Base-by-base conservation (phyloP, 345 rosid genomes). In the Melaleuca quinquenervia region DNA sequence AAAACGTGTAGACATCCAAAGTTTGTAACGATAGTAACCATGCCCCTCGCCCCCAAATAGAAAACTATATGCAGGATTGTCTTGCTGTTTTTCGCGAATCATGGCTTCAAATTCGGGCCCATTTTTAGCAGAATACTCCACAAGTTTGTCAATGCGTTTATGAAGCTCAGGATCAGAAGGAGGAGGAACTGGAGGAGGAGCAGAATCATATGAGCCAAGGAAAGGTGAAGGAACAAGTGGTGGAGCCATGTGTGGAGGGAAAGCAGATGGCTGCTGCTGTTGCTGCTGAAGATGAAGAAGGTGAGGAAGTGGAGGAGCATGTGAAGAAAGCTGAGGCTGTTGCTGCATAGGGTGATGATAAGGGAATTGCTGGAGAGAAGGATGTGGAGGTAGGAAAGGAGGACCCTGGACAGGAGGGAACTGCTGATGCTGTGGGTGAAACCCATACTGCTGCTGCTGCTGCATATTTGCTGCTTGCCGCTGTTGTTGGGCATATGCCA, bases 101-200 rank as follows among this genome's bases (percentile, higher is more conserved):
- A 96, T 94, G 87, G 93, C 94, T 91, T 97, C 99, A 87, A 97
- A 97, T 90, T 97, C 99, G 0, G 98, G 99, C 76, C 99, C 99
- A 75, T 96, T 97, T 92, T 96, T 97, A 26, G 92, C 90, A 14
- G 95, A 87, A 89, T 97, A 97, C 93, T 97, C 98, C 84, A 94
- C 96, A 87, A 96, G 98, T 87, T 97, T 97, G 85, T 97, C 99
- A n/a, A 97, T 97, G 52, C 98, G 94, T 87, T 97, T 96, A 84
- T 95, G 99, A 80, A 96, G 96, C 90, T 97, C 99, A 10, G 98
- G 98, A 83, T 97, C 99, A 80, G 98, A 89, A 15, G 99, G 98
- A n/a, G 98, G 92, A 75, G 95, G 91, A 86, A 91, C 91, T 13
- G 93, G 94, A 22, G 97, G 92, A 51, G 92, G 92, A 41, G 98